Base-by-base conservation (phyloP, 805 yeast species). In the Ogataea populi-albae region DNA sequence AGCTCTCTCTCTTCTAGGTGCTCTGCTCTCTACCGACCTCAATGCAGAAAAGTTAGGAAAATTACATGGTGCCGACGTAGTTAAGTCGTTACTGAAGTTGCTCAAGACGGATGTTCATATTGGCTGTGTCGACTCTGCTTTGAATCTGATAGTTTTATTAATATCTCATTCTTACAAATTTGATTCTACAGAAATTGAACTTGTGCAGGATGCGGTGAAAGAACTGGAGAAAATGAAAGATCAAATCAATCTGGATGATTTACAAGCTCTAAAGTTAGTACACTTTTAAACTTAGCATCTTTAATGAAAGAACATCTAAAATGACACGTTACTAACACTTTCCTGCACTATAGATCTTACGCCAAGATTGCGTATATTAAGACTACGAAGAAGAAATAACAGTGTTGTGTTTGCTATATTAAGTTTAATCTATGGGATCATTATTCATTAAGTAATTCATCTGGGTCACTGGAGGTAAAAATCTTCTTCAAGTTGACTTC, bases 61-160 rank as follows among this genome's bases (percentile, higher is more conserved):
- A 25, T 56, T 83, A 18, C 62, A 59, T 22, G 43, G 61, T 11
- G 59, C 57, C 29, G 39, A 57, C 8, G 47, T 74, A 20, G 55
- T 66, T 4, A 44, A 40, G n/a, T 54, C 53, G 22, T 55, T 75
- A 40, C 41, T 64, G 7, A 30, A 46, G 3, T 42, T 61, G 37
- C 49, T 74, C 22, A 43, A 48, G 17, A 32, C 35, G 9, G 70
- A 66, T 33, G 52, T 61, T 0, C 68, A 75, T 43, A 47, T 75
- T 10, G 74, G 74, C 12, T 62, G 79, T 26, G 63, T 75, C 18
- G 89, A 82, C 46, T 77, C 77, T 55, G 68, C 73, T 0, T 56
- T 81, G 42, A 68, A 69, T 38, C 61, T 80, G 17, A 47, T 82
- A 14, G 50, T 68, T 1, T 71, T 70, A 21, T 57, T 81, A 42